Evolutionary conservation across 108 stramenopile species (phyloP).

Genomic region (Parietichytrium sp.): DNA sequence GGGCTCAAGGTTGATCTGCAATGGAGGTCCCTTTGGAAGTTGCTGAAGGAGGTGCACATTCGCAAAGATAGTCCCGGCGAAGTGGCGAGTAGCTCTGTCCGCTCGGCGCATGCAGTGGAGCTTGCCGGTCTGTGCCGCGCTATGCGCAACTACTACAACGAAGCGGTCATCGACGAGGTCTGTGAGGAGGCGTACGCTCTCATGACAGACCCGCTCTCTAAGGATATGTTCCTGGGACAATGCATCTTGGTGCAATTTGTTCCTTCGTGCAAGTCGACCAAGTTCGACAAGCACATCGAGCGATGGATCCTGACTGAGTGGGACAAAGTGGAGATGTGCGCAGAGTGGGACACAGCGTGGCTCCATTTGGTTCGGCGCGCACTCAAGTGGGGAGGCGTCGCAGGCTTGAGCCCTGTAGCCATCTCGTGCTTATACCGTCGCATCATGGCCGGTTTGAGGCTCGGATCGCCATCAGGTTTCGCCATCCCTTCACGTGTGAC

Average conservation of each 20-base stretch:
- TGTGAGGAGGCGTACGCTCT: not conserved
- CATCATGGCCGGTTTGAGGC: not conserved
- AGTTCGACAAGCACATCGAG: not conserved
- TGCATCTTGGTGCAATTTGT: not conserved
- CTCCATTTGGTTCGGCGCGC: slow-evolving; percentile 1
- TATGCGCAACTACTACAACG: not conserved
- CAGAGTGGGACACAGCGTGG: slow-evolving; percentile 32
- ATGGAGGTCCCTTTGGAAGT: slow-evolving; percentile 11
- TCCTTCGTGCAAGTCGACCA: not conserved
- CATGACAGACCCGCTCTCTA: slow-evolving; percentile 13
- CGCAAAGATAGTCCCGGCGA: not conserved
- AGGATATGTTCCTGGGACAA: not conserved
- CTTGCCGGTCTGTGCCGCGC: slow-evolving; percentile 7
- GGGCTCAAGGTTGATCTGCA: not conserved
- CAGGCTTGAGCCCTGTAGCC: not conserved
- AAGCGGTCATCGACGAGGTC: not conserved
- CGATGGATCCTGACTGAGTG: slow-evolving; percentile 15
- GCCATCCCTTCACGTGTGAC: not conserved
- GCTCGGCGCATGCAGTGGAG: not conserved
- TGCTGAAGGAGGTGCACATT: not conserved
- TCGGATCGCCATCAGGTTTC: not conserved
- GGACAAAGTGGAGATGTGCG: slow-evolving; percentile 11
- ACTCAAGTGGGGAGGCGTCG: slow-evolving; percentile 19
- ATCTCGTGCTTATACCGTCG: not conserved
- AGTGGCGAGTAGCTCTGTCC: not conserved